These are phyloP conservation scores for Termitomyces heimii DNA, from an alignment of 768 basidiomycete genomes.

Conservation along the genomic window DNA sequence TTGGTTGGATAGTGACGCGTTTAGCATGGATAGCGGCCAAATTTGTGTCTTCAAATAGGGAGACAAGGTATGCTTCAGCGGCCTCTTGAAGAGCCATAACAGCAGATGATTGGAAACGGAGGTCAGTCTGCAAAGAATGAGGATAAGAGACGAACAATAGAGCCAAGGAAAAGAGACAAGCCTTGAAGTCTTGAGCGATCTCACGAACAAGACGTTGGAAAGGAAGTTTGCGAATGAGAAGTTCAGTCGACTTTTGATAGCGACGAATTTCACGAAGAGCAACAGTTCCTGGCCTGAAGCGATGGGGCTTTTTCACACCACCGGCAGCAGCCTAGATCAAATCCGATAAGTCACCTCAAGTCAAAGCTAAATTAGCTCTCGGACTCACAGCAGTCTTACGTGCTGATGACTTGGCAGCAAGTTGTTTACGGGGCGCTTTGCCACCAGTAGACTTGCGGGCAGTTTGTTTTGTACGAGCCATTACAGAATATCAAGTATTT, in stretches of 20 bases:
- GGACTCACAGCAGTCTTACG: slow-evolving; percentile 51
- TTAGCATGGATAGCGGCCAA: slow-evolving; percentile 84
- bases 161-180: slow-evolving; percentile 17
- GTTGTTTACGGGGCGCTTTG: slow-evolving; percentile 67
- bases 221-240: slow-evolving; percentile 82
- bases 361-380: background rate
- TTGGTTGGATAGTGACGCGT: slow-evolving; percentile 81
- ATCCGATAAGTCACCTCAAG: background rate
- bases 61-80: slow-evolving; percentile 76
- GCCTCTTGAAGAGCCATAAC: slow-evolving; percentile 87
- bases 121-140: slow-evolving; percentile 45
- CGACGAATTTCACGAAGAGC: slow-evolving; percentile 87
- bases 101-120: slow-evolving; percentile 89
- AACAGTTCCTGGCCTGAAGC: slow-evolving; percentile 80
- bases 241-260: slow-evolving; percentile 86
- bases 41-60: slow-evolving; percentile 77
- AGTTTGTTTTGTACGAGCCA: slow-evolving; percentile 83
- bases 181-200: slow-evolving; percentile 90
- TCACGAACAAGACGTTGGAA: slow-evolving; percentile 90
- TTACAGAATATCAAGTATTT: slow-evolving; percentile 25
- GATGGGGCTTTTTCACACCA: slow-evolving; percentile 93
- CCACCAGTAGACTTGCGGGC: slow-evolving; percentile 84
- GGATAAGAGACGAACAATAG: background rate
- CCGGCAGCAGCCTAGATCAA: slow-evolving; percentile 48
- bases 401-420: slow-evolving; percentile 58